Evolutionary conservation across 139 green algal species (phyloP), one percentile per base, ranked within the genome.

Genomic region (Penium margaritaceum): DNA sequence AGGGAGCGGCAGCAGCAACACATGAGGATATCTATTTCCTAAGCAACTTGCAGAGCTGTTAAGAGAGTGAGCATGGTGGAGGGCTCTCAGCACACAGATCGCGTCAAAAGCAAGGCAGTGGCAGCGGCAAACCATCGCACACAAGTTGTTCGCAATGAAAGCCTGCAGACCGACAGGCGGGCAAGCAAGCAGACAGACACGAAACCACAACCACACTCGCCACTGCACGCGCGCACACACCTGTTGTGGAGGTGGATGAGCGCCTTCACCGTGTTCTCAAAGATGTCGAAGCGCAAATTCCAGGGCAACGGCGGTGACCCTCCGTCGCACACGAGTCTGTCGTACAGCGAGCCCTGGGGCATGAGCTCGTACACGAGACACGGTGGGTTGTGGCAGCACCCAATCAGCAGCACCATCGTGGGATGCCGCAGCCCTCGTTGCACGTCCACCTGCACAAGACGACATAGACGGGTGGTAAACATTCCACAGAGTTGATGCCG

Each of bases 291-390:
- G 38, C 66, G 66, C 2, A 38, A 12, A 39, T 63, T 35, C 72
- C 74, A 85, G 15, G 35, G 21, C 65, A 86, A 63, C 27, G 70
- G 55, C 12, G 54, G 24, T 15, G 44, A 63, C 21, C 36, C 70
- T 1, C 46, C 30, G 19, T 44, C 12, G 33, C 30, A 57, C 14
- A 67, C 60, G 27, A 88, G 60, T 44, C 81, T 65, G n/a, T 80
- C 74, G 55, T 85, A 79, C 58, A 89, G 65, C 43, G 35, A 79
- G 30, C 83, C 77, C 36, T 74, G 54, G 34, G 78, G 51, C 73
- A 88, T 76, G 43, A 84, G 67, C 78, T 88, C 84, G 73, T 88
- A 88, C 65, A 88, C 84, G 43, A 88, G 72, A 17, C 76, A 79
- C 65, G 78, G 81, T 30, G 75, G 72, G 21, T 87, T 81, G 21